phyloP scores from a whole-genome alignment of 495 filamentous ascomycete species.

The Penicillium egyptiacum region DNA sequence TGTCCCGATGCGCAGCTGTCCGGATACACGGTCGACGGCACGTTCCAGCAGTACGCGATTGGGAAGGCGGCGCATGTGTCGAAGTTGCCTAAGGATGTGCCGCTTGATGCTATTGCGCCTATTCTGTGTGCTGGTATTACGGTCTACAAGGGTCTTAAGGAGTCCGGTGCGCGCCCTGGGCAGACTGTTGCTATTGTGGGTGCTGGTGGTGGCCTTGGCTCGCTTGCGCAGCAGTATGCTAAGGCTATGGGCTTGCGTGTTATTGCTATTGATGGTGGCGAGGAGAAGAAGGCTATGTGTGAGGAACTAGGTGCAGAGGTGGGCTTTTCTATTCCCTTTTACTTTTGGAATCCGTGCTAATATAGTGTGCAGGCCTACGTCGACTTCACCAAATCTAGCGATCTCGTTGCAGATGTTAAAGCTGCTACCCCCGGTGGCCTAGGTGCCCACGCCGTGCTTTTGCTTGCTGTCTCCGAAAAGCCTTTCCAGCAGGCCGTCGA shows the following conservation, averaged over 20 bases:
- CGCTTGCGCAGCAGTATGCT: constrained; percentile 79
- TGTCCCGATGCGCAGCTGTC: constrained; percentile 72
- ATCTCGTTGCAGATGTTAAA: constrained; percentile 79
- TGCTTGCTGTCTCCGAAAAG: constrained; percentile 80
- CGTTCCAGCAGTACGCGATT: constrained; percentile 90
- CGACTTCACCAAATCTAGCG: constrained; percentile 68
- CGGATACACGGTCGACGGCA: constrained; percentile 88
- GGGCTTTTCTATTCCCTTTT: neutral
- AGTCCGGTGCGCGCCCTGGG: constrained; percentile 63
- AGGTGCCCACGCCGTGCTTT: constrained; percentile 82
- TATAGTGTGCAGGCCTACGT: constrained; percentile 51
- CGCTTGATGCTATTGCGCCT: constrained; percentile 76
- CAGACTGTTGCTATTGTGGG: constrained; percentile 81
- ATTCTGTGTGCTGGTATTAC: constrained; percentile 86
- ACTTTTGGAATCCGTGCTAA: constrained; percentile 4
- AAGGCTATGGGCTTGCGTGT: constrained; percentile 78
- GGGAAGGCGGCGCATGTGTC: constrained; percentile 82
- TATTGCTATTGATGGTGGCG: constrained; percentile 75
- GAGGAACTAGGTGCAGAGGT: constrained; percentile 59
- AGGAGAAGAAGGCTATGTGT: constrained; percentile 71
- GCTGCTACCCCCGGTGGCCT: constrained; percentile 69
- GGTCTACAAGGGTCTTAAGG: constrained; percentile 88
- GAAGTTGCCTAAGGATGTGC: constrained; percentile 69
- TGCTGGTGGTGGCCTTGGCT: constrained; percentile 81
- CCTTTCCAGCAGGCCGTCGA: constrained; percentile 90